These are phyloP conservation scores for Pythium dissimile DNA, from an alignment of 352 stramenopile species.

Conservation along the genomic window DNA sequence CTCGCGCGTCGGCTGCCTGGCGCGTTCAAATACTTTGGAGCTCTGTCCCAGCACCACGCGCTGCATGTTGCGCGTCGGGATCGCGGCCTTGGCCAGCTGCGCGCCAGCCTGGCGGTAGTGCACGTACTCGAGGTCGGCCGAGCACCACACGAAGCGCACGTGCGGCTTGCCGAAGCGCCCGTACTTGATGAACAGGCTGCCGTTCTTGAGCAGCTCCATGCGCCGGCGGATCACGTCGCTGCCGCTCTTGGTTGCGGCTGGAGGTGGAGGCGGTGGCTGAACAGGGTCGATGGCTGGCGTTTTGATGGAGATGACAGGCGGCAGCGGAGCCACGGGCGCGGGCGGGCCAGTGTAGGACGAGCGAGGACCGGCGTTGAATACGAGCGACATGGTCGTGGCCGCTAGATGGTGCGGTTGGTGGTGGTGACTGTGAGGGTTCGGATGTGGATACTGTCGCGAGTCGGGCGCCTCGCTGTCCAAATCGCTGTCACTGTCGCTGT, in stretches of 20 bases:
- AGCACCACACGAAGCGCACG: conserved; percentile 81
- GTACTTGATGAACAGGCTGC: conserved; percentile 79
- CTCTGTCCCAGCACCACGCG: conserved; percentile 42
- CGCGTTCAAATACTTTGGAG: conserved; percentile 63
- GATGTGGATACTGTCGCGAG: conserved; percentile 12
- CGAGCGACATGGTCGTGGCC: conserved; percentile 20
- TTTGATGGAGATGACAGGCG: too few species aligned
- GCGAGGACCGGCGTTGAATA: conserved; percentile 9
- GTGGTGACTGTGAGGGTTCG: background rate
- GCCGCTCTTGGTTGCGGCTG: conserved; percentile 20
- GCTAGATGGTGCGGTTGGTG: background rate
- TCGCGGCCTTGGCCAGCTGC: conserved; percentile 45
- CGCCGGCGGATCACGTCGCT: conserved; percentile 61
- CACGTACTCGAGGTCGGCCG: conserved; percentile 65
- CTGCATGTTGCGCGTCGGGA: conserved; percentile 47
- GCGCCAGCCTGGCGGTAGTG: conserved; percentile 65
- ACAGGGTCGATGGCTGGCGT: conserved; percentile 8
- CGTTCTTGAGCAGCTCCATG: conserved; percentile 69
- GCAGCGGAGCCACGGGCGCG: conserved; percentile 11
- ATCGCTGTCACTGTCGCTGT: conserved; percentile 43
- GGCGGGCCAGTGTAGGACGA: background rate
- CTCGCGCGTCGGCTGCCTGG: conserved; percentile 41
- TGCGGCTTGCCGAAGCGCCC: conserved; percentile 70
- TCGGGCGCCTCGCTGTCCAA: conserved; percentile 19
- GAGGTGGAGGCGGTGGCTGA: conserved; percentile 12